These are phyloP conservation scores for Paramyrothecium roridum DNA, from an alignment of 2,329 filamentous ascomycete species.

Conservation along the genomic window DNA sequence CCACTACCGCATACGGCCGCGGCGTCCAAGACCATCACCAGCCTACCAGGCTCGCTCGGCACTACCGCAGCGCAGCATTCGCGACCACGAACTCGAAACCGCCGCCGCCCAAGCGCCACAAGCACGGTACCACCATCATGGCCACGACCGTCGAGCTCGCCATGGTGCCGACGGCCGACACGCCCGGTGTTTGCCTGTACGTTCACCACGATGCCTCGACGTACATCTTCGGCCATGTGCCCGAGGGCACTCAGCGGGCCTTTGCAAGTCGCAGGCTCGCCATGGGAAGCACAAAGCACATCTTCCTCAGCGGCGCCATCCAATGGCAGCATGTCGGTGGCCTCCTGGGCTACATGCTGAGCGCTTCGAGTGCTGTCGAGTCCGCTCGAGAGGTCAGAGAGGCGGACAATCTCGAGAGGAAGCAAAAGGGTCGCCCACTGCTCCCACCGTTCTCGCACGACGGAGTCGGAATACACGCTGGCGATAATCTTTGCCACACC, in stretches of 20 bases:
- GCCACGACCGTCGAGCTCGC: conserved; percentile 71
- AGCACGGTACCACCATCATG: conserved; percentile 48
- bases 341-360: conserved; percentile 80
- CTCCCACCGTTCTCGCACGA: conserved; percentile 17
- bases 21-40: too few relatives aligned
- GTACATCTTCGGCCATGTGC: conserved; percentile 80
- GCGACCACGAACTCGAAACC: neutral
- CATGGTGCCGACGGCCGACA: conserved; percentile 83
- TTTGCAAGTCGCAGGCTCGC: conserved; percentile 65
- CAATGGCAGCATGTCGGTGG: conserved; percentile 78
- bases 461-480: conserved; percentile 69
- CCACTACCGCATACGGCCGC: too few relatives aligned
- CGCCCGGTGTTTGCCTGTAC: conserved; percentile 71
- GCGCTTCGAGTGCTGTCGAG: conserved; percentile 67
- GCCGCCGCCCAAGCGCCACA: neutral
- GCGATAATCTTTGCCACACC: conserved; percentile 74
- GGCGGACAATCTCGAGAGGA: conserved; percentile 34
- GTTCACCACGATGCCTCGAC: conserved; percentile 78
- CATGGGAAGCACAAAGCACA: conserved; percentile 64
- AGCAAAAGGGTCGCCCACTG: conserved; percentile 31
- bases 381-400: conserved; percentile 36
- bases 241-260: conserved; percentile 82
- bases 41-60: too few relatives aligned
- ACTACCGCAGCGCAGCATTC: too few relatives aligned
- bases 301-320: conserved; percentile 79